Conservation (phyloP, 164 flowering plant species). For the Dillenia turbinata region DNA sequence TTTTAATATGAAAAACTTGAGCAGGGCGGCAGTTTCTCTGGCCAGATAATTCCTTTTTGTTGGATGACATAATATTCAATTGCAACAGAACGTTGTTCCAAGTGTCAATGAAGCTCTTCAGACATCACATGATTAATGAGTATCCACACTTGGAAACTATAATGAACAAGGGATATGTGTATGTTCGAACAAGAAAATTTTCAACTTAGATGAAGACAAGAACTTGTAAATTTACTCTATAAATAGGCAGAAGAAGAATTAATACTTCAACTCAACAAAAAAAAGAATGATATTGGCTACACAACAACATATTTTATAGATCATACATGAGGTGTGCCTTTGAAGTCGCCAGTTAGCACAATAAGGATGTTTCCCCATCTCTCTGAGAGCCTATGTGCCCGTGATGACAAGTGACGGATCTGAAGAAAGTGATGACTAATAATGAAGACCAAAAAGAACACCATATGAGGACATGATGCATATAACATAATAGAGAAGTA, state of each 20-base stretch:
- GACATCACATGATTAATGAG: constrained; percentile 1
- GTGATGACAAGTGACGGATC: constrained; percentile 43
- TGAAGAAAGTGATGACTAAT: constrained; percentile 13
- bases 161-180: no score
- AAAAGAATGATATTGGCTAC: neutral
- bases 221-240: constrained; percentile 68
- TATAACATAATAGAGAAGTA: no score
- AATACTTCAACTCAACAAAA: neutral
- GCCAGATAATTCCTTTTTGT: constrained; percentile 56
- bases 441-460: neutral
- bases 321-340: constrained; percentile 52
- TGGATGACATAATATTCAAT: constrained; percentile 42
- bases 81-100: constrained; percentile 16
- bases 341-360: constrained; percentile 58
- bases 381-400: constrained; percentile 40
- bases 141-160: neutral
- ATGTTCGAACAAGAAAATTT: neutral
- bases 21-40: constrained; percentile 43
- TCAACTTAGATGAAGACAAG: constrained; percentile 55
- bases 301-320: constrained; percentile 4
- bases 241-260: constrained; percentile 5
- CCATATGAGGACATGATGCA: no score
- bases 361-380: constrained; percentile 51
- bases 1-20: constrained; percentile 33
- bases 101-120: neutral